These are phyloP conservation scores for Durotheca rogersii DNA, from an alignment of 495 filamentous ascomycete genomes.

Conservation along the genomic window DNA sequence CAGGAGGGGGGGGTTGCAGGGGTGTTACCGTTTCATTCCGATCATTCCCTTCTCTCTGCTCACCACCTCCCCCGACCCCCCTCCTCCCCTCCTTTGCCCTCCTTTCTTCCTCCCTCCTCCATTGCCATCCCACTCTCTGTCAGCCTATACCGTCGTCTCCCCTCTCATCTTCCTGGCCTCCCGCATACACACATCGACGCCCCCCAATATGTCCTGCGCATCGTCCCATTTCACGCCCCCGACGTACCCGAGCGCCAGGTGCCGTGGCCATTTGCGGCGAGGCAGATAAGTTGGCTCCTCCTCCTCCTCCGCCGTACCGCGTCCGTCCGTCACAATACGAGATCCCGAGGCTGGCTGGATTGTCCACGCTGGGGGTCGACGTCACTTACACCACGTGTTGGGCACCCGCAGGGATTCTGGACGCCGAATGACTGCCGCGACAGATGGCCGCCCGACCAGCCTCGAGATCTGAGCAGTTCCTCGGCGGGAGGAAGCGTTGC, in stretches of 20 bases:
- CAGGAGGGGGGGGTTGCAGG: too few relatives aligned
- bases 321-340: slow-evolving; percentile 1
- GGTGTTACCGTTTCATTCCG: too few relatives aligned
- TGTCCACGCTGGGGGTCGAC: neutral
- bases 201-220: too few relatives aligned
- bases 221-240: too few relatives aligned
- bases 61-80: too few relatives aligned
- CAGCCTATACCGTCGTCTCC: neutral
- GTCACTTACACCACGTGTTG: slow-evolving; percentile 1
- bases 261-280: too few relatives aligned
- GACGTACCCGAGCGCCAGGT: too few relatives aligned
- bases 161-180: neutral
- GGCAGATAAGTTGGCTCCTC: too few relatives aligned
- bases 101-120: neutral
- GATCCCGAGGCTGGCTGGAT: slow-evolving; percentile 6
- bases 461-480: slow-evolving; percentile 11
- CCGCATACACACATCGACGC: neutral
- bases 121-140: neutral
- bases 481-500: too few relatives aligned
- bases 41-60: too few relatives aligned
- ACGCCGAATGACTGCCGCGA: neutral
- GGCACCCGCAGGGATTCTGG: slow-evolving; percentile 6
- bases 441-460: neutral
- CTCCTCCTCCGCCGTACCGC: too few relatives aligned
- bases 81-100: neutral